phyloP scores from a whole-genome alignment of 768 basidiomycete species.

The Leccinum barrowsii region DNA sequence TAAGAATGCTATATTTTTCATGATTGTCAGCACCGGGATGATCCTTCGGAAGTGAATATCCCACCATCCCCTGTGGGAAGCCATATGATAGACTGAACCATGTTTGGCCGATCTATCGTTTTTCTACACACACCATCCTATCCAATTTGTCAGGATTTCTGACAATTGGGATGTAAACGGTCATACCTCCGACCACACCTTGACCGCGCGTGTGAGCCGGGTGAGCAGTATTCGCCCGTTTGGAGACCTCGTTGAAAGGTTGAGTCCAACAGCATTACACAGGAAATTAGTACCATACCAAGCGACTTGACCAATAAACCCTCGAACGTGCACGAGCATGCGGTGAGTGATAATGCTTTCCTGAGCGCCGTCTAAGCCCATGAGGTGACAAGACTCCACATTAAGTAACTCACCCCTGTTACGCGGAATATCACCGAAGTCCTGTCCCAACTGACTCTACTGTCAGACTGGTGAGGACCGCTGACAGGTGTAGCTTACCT shows the following conservation, averaged over 20 bases:
- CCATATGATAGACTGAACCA: slow-evolving; percentile 52
- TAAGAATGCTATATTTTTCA: slow-evolving; percentile 42
- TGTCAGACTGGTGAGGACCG: slow-evolving; percentile 4
- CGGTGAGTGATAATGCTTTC: slow-evolving; percentile 43
- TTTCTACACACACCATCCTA: slow-evolving; percentile 50
- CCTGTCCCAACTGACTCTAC: slow-evolving; percentile 42
- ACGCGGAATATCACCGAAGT: slow-evolving; percentile 50
- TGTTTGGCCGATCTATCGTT: slow-evolving; percentile 46
- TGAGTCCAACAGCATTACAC: slow-evolving; percentile 2
- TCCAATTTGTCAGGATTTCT: slow-evolving; percentile 4
- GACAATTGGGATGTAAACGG: neutral
- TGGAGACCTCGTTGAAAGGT: slow-evolving; percentile 40
- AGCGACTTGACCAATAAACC: slow-evolving; percentile 53
- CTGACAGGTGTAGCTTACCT: slow-evolving; percentile 31
- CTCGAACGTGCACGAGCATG: slow-evolving; percentile 47
- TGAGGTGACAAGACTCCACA: slow-evolving; percentile 4
- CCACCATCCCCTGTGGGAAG: slow-evolving; percentile 47
- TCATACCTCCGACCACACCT: slow-evolving; percentile 50
- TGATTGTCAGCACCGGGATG: slow-evolving; percentile 11
- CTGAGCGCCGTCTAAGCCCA: slow-evolving; percentile 28
- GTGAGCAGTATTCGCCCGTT: slow-evolving; percentile 43
- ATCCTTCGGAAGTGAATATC: slow-evolving; percentile 5
- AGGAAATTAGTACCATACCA: slow-evolving; percentile 33
- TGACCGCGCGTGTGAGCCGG: slow-evolving; percentile 46
- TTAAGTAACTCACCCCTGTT: slow-evolving; percentile 38